Evolutionary conservation across 139 green algal genomes (phyloP).

Genomic region (Bryopsis sp.): DNA sequence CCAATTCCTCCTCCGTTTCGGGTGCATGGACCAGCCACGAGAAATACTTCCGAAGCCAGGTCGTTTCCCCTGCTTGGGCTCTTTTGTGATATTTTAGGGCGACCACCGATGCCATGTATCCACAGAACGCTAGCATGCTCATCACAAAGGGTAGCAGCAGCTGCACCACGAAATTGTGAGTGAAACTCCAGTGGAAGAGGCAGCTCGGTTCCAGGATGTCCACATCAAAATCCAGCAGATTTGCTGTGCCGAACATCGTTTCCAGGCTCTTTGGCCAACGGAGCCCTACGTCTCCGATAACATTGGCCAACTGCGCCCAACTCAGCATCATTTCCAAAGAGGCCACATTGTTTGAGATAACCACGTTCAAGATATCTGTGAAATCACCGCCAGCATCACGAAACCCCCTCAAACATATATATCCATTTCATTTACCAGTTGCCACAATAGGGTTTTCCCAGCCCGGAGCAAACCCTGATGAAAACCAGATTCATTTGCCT

Average conservation of each 20-base stretch:
- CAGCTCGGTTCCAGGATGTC: conserved; percentile 18
- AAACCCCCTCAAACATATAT: too few species aligned
- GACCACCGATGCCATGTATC: background rate
- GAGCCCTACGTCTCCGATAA: conserved; percentile 18
- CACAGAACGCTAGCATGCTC: background rate
- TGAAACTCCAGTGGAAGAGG: conserved; percentile 11
- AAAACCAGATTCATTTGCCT: too few species aligned
- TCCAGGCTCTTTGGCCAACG: conserved; percentile 4
- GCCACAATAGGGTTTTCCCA: too few species aligned
- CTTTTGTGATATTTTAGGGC: background rate
- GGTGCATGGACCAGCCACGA: background rate
- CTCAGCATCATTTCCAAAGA: conserved; percentile 16
- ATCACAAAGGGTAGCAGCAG: conserved; percentile 13
- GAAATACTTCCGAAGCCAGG: background rate
- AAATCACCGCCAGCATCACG: too few species aligned
- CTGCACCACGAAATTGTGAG: conserved; percentile 14
- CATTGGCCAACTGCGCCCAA: conserved; percentile 20
- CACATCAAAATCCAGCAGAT: conserved; percentile 19
- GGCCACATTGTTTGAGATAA: conserved; percentile 14
- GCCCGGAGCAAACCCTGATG: too few species aligned
- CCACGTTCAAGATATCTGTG: conserved; percentile 18
- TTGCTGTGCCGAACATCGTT: conserved; percentile 12
- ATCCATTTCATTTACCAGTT: too few species aligned
- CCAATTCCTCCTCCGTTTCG: background rate
- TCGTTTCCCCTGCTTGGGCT: too few species aligned